phyloP scores from a whole-genome alignment of 768 basidiomycete species.

The Leccinum arenicola region DNA sequence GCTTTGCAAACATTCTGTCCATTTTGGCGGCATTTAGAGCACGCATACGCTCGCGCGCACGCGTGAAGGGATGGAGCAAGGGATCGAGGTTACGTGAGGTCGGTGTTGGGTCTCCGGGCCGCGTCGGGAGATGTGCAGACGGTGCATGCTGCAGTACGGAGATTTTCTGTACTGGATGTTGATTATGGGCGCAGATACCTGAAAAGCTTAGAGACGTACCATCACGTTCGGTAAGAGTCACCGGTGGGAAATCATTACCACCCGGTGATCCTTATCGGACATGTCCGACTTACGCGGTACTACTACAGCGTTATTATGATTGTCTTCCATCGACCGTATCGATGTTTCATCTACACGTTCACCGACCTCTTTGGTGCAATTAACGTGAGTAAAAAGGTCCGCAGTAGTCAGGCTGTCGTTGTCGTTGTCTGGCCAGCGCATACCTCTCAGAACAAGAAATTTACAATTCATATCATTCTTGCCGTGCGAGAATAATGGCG shows the following conservation, averaged over 20 bases:
- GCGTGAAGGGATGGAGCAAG: slow-evolving; percentile 91
- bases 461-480: neutral
- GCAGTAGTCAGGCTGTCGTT: neutral
- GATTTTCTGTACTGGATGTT: slow-evolving; percentile 59
- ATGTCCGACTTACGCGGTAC: neutral
- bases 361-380: neutral
- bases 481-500: neutral
- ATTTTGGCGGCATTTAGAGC: slow-evolving; percentile 96
- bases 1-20: slow-evolving; percentile 97
- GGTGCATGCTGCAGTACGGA: slow-evolving; percentile 84
- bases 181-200: neutral
- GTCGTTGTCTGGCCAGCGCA: neutral
- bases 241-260: slow-evolving; percentile 4
- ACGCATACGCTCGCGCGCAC: slow-evolving; percentile 88
- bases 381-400: neutral
- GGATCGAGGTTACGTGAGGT: slow-evolving; percentile 91
- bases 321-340: neutral
- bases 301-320: neutral
- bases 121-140: slow-evolving; percentile 64
- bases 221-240: slow-evolving; percentile 11
- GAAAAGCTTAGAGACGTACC: slow-evolving; percentile 7
- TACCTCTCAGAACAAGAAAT: neutral
- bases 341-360: slow-evolving; percentile 6
- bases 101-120: slow-evolving; percentile 83
- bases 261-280: too few relatives aligned